Evolutionary conservation across 768 basidiomycete species (phyloP).

Genomic region (Boletus fagicola): DNA sequence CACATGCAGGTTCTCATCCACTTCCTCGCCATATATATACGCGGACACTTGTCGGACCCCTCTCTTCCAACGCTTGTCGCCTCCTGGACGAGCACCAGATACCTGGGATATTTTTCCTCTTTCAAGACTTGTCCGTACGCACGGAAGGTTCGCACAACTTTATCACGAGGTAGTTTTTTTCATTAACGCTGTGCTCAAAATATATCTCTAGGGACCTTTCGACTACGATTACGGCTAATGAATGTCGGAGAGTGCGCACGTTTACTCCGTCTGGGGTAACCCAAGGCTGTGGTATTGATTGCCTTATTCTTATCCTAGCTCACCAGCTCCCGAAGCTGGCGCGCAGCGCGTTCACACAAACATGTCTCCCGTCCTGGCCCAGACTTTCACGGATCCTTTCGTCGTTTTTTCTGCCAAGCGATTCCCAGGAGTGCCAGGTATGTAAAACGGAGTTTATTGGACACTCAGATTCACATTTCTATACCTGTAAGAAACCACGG

Average conservation of each 20-base stretch:
- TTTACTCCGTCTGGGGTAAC: conserved; percentile 16
- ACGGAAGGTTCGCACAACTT: conserved; percentile 69
- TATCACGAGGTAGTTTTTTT: conserved; percentile 23
- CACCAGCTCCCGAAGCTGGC: conserved; percentile 71
- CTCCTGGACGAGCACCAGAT: conserved; percentile 83
- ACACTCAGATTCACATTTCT: conserved; percentile 19
- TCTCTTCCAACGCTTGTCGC: conserved; percentile 82
- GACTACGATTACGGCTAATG: conserved; percentile 83
- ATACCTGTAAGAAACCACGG: conserved; percentile 67
- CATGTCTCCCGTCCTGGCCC: conserved; percentile 75
- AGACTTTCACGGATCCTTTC: conserved; percentile 80
- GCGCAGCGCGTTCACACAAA: conserved; percentile 63
- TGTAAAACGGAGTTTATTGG: conserved; percentile 24
- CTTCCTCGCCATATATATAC: conserved; percentile 73
- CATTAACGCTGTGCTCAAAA: conserved; percentile 23
- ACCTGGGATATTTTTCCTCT: conserved; percentile 90
- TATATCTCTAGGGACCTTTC: conserved; percentile 64
- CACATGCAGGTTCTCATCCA: conserved; percentile 38
- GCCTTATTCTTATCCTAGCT: conserved; percentile 40
- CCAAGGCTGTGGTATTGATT: conserved; percentile 21
- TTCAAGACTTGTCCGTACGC: conserved; percentile 90
- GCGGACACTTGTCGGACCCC: conserved; percentile 85
- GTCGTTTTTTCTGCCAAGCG: conserved; percentile 90
- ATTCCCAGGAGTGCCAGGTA: conserved; percentile 92
- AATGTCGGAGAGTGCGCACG: conserved; percentile 84